A percentile compares a stretch with the other conserved stretches of the same genome.
Conservation (phyloP, 208 protist genomes). For the Crithidia sp. region DNA sequence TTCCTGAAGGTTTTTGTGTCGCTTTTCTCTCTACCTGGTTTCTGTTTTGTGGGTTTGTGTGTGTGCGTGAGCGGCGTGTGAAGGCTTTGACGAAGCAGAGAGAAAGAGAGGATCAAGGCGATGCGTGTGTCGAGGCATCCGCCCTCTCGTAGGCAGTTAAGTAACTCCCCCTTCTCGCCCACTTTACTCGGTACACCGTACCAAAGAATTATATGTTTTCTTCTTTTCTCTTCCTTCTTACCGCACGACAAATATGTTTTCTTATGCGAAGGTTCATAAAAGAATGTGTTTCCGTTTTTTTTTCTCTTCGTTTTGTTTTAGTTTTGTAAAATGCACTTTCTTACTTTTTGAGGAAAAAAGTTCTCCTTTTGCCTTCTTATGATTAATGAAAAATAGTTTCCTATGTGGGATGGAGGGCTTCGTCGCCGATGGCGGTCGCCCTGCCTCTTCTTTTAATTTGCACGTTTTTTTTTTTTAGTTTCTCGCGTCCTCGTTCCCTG, state of each 20-base stretch:
- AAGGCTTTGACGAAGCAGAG: background rate
- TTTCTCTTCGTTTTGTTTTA: background rate
- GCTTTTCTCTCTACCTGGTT: background rate
- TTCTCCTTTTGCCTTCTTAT: background rate
- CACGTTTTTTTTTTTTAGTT: too few species aligned
- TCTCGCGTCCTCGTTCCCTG: too few species aligned
- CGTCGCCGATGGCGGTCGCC: background rate
- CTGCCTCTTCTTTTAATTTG: too few species aligned
- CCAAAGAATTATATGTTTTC: too few species aligned
- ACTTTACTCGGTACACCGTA: too few species aligned
- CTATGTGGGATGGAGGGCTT: background rate
- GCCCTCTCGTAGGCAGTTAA: too few species aligned
- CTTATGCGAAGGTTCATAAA: background rate
- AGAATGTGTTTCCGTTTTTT: background rate
- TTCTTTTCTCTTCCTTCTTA: too few species aligned
- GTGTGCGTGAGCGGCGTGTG: background rate
- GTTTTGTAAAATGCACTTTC: background rate
- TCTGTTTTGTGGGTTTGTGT: slow-evolving; percentile 1
- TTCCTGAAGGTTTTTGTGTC: too few species aligned
- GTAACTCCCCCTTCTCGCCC: too few species aligned
- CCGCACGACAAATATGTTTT: too few species aligned
- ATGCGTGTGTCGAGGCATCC: too few species aligned
- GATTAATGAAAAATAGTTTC: background rate
- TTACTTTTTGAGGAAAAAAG: background rate
- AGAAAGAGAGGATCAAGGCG: too few species aligned